Conservation (phyloP, 2,329 filamentous ascomycete genomes). For the Colletotrichum tanaceti region DNA sequence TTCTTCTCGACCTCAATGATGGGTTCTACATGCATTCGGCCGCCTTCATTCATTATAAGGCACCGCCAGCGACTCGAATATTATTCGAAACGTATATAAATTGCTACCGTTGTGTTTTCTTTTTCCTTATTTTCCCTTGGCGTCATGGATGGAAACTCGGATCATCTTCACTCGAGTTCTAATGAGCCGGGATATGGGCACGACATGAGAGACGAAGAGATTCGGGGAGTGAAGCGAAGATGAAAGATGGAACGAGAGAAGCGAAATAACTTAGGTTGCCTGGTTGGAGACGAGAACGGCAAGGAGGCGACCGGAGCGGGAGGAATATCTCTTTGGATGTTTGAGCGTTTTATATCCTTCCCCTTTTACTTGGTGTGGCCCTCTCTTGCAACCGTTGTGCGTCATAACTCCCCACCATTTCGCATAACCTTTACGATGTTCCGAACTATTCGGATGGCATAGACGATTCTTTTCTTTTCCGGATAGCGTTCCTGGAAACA, state of each 20-base stretch:
- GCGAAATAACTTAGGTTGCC: neutral
- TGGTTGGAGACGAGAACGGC: conserved; percentile 10
- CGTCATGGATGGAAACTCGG: conserved; percentile 21
- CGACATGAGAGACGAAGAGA: conserved; percentile 25
- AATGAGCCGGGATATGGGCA: neutral
- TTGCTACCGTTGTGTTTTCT: conserved; percentile 18
- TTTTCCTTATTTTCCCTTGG: conserved; percentile 1
- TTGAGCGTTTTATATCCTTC: conserved; percentile 29
- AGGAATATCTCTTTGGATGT: conserved; percentile 21
- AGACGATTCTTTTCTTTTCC: conserved; percentile 20
- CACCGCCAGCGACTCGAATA: conserved; percentile 1
- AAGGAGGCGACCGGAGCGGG: neutral
- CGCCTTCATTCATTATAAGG: conserved; percentile 10
- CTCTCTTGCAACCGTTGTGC: neutral
- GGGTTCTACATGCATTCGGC: conserved; percentile 12
- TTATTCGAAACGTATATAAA: conserved; percentile 36
- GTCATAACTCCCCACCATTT: neutral
- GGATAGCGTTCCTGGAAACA: neutral
- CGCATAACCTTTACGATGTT: conserved; percentile 38
- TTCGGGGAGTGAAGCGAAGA: conserved; percentile 19
- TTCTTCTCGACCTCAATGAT: neutral
- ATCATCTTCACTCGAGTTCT: conserved; percentile 4
- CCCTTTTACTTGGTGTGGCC: conserved; percentile 23
- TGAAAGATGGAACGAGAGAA: conserved; percentile 10
- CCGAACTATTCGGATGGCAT: conserved; percentile 28